phyloP scores from a whole-genome alignment of 2,329 filamentous ascomycete species.

The Periglandula ipomoeae region DNA sequence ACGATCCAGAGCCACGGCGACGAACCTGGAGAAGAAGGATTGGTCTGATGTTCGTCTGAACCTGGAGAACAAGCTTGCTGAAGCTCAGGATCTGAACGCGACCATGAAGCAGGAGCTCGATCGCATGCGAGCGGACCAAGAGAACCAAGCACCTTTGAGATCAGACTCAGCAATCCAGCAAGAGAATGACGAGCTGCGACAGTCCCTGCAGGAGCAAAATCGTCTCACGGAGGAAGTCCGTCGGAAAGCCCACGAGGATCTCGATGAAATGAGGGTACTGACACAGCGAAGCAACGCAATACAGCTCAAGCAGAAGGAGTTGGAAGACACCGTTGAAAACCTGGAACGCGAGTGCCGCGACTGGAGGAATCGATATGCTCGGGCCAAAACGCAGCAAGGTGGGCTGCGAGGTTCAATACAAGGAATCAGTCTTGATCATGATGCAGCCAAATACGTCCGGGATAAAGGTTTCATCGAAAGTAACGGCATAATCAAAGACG shows the following conservation, averaged over 20 bases:
- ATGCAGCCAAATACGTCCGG: conserved; percentile 57
- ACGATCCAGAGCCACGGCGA: conserved; percentile 40
- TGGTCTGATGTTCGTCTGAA: conserved; percentile 56
- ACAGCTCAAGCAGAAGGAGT: conserved; percentile 71
- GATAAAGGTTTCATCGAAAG: conserved; percentile 60
- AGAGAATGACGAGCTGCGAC: conserved; percentile 61
- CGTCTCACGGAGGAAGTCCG: conserved; percentile 80
- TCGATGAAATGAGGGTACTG: conserved; percentile 81
- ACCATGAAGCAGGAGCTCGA: conserved; percentile 73
- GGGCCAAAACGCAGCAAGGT: conserved; percentile 77
- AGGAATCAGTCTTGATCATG: conserved; percentile 59
- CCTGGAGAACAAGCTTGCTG: conserved; percentile 64
- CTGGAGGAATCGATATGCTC: conserved; percentile 86
- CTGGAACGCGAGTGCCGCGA: conserved; percentile 78
- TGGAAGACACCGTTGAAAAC: conserved; percentile 64
- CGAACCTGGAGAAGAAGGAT: conserved; percentile 58
- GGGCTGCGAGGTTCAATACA: conserved; percentile 73
- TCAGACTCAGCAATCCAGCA: conserved; percentile 48
- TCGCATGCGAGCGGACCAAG: conserved; percentile 50
- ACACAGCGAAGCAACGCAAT: conserved; percentile 71
- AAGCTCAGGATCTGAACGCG: conserved; percentile 70
- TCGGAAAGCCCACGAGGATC: conserved; percentile 70
- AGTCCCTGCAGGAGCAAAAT: conserved; percentile 62
- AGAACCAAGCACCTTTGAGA: conserved; percentile 15
- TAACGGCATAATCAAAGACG: conserved; percentile 75